Conservation (phyloP, 2,329 filamentous ascomycete genomes). For the Alternaria hordeiaustralica region DNA sequence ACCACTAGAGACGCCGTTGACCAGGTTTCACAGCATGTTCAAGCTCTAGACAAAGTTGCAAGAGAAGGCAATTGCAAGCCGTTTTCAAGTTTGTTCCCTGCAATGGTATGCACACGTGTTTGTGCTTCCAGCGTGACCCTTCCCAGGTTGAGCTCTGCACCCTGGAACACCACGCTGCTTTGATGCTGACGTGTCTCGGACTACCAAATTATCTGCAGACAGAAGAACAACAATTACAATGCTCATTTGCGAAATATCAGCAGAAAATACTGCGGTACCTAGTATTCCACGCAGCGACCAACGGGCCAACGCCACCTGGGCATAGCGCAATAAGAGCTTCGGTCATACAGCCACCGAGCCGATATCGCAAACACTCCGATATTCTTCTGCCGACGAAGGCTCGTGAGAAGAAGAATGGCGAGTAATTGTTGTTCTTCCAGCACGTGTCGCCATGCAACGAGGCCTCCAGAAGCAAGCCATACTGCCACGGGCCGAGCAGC, state of each 20-base stretch:
- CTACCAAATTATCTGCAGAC: neutral
- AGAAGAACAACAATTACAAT: neutral
- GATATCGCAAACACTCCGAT: neutral
- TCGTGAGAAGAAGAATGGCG: neutral
- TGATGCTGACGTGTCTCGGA: neutral
- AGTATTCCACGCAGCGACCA: neutral
- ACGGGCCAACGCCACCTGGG: neutral
- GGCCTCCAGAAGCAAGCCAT: constrained; percentile 3
- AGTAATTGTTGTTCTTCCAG: neutral
- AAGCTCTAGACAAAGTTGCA: neutral
- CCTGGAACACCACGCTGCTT: neutral
- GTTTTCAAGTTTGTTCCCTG: neutral
- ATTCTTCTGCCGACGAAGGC: neutral
- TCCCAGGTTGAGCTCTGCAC: neutral
- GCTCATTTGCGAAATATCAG: neutral
- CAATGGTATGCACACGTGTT: neutral
- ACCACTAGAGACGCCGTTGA: neutral
- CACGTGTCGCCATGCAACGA: neutral
- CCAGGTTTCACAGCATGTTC: neutral
- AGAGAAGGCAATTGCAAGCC: neutral
- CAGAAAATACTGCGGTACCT: neutral
- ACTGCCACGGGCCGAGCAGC: constrained; percentile 15
- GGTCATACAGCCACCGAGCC: neutral
- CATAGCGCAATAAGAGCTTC: neutral
- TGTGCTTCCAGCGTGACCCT: neutral